A percentile compares a stretch with the other conserved stretches of the same genome.
Evolutionary conservation across 2,329 filamentous ascomycete species (phyloP).

Genomic region (Cladorrhinum sp.): DNA sequence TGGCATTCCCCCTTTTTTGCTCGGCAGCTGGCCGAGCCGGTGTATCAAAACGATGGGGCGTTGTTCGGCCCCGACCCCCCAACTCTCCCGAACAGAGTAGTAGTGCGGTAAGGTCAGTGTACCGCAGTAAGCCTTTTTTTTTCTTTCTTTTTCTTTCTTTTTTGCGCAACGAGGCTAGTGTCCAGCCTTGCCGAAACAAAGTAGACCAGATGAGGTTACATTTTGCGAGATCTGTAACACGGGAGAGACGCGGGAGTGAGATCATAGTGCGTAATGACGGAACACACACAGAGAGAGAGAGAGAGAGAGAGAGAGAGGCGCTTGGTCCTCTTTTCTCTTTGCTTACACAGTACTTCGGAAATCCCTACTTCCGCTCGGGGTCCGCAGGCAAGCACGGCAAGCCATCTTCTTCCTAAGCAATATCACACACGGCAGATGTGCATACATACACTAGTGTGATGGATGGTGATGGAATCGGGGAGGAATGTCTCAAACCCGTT

Average conservation of each 20-base stretch:
- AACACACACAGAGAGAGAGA: neutral
- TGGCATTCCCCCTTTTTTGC: neutral
- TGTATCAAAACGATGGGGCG: slow-evolving; percentile 18
- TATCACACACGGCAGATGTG: too few relatives aligned
- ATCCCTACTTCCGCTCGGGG: too few relatives aligned
- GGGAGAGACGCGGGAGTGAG: neutral
- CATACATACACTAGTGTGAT: too few relatives aligned
- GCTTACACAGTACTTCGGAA: too few relatives aligned
- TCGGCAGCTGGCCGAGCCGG: slow-evolving; percentile 16
- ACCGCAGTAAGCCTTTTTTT: too few relatives aligned
- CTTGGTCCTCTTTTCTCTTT: neutral
- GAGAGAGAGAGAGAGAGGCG: neutral
- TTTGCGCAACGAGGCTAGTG: neutral
- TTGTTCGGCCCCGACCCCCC: neutral
- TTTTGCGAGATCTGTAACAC: neutral
- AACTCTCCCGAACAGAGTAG: neutral
- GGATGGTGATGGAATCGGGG: neutral
- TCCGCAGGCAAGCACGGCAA: too few relatives aligned
- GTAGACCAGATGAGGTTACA: neutral
- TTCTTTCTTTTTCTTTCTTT: too few relatives aligned
- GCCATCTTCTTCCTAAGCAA: too few relatives aligned
- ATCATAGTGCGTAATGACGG: neutral
- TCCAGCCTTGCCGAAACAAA: slow-evolving; percentile 1
- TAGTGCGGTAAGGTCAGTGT: neutral
- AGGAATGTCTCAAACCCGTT: too few relatives aligned